Evolutionary conservation across 805 yeast species (phyloP).

Genomic region (Candida maris): DNA sequence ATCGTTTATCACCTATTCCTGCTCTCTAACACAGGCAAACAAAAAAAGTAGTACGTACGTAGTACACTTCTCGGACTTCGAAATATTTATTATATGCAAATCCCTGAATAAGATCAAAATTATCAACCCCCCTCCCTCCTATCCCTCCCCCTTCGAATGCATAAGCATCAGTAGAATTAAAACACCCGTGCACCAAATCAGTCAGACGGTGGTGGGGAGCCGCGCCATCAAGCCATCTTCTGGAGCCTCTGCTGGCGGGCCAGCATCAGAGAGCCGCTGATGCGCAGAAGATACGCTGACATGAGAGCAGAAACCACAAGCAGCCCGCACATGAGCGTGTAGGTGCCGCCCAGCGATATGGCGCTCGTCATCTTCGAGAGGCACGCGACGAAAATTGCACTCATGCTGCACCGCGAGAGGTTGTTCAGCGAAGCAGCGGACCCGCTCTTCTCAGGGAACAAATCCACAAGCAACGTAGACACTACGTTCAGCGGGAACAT

Average conservation of each 20-base stretch:
- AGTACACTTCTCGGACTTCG: too few species aligned
- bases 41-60: too few species aligned
- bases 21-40: too few species aligned
- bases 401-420: slow-evolving; percentile 65
- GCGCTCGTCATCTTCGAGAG: slow-evolving; percentile 53
- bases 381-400: slow-evolving; percentile 69
- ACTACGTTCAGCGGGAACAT: slow-evolving; percentile 55
- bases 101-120: too few species aligned
- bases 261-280: slow-evolving; percentile 18
- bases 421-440: slow-evolving; percentile 74
- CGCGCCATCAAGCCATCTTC: too few species aligned
- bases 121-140: too few species aligned
- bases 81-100: too few species aligned
- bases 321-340: slow-evolving; percentile 65
- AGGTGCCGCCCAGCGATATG: slow-evolving; percentile 73
- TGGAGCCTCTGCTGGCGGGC: slow-evolving; percentile 2
- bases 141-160: too few species aligned
- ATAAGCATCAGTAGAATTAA: neutral
- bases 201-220: too few species aligned
- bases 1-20: too few species aligned
- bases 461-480: slow-evolving; percentile 70
- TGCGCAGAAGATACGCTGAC: slow-evolving; percentile 14
- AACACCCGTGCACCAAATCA: too few species aligned
- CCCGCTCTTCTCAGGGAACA: slow-evolving; percentile 67
- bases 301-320: slow-evolving; percentile 10